These are phyloP conservation scores for Juncus effusus DNA, from an alignment of 176 grass and related monocot species.

Conservation along the genomic window DNA sequence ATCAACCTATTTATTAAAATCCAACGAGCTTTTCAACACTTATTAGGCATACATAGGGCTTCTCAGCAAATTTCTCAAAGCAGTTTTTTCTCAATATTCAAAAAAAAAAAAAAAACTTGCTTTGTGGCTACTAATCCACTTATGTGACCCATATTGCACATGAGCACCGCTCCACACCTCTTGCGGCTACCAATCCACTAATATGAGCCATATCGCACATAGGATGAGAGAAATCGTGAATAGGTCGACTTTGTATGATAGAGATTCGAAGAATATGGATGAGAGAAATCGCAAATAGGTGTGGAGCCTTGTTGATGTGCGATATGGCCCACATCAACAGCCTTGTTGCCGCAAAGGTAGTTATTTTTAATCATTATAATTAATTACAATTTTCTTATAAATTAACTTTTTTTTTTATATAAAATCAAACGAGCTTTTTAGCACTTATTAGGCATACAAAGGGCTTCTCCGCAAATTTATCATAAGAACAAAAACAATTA, in stretches of 20 bases:
- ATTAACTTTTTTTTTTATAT: background rate
- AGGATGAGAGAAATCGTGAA: conserved; percentile 68
- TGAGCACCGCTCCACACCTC: conserved; percentile 71
- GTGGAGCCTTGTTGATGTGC: conserved; percentile 79
- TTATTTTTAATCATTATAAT: background rate
- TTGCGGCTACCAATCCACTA: conserved; percentile 63
- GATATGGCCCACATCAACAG: conserved; percentile 97
- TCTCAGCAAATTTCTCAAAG: background rate
- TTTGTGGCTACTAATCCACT: conserved; percentile 68
- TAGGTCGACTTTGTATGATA: conserved; percentile 77
- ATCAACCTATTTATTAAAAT: background rate
- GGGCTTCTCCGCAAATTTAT: background rate
- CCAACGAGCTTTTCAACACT: background rate
- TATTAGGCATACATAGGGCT: background rate
- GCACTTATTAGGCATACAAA: background rate
- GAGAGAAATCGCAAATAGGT: conserved; percentile 82
- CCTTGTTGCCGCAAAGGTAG: conserved; percentile 60
- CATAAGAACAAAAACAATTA: background rate
- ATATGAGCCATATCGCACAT: conserved; percentile 99
- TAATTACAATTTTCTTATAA: background rate
- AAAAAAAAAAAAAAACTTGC: conserved; percentile 22
- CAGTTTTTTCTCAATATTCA: too few relatives aligned
- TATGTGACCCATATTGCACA: conserved; percentile 97
- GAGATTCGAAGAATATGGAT: too few relatives aligned
- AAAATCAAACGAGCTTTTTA: background rate